These are phyloP conservation scores for Fusarium ambrosium DNA, from an alignment of 2,329 filamentous ascomycete species.

Conservation along the genomic window DNA sequence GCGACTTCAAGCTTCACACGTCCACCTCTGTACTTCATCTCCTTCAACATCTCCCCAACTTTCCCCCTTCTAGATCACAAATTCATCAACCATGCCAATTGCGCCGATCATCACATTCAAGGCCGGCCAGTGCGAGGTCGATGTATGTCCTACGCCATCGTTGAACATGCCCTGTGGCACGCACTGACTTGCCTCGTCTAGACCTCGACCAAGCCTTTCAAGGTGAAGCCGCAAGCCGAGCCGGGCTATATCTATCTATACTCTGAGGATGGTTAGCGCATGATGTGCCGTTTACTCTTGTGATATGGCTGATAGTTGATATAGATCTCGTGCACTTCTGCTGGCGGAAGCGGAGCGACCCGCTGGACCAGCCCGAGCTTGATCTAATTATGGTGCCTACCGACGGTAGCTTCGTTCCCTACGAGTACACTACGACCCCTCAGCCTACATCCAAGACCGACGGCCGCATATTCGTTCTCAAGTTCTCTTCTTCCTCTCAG, in stretches of 20 bases:
- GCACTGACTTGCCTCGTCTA: slow-evolving; percentile 45
- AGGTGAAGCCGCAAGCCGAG: slow-evolving; percentile 78
- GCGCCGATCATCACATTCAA: slow-evolving; percentile 94
- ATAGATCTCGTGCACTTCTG: slow-evolving; percentile 95
- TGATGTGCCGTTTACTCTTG: background rate
- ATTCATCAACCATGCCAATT: slow-evolving; percentile 76
- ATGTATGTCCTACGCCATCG: slow-evolving; percentile 67
- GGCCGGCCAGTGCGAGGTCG: slow-evolving; percentile 88
- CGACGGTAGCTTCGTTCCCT: slow-evolving; percentile 89
- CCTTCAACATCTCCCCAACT: slow-evolving; percentile 20
- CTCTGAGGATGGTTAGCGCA: slow-evolving; percentile 80
- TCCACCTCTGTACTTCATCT: slow-evolving; percentile 13
- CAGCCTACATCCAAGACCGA: slow-evolving; percentile 77
- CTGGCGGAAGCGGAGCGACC: slow-evolving; percentile 86
- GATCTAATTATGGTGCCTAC: slow-evolving; percentile 94
- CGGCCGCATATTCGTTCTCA: slow-evolving; percentile 92
- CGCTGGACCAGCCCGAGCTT: slow-evolving; percentile 80
- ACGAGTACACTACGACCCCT: slow-evolving; percentile 71
- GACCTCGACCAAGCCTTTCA: slow-evolving; percentile 71
- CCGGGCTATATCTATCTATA: slow-evolving; percentile 94
- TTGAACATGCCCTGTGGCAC: slow-evolving; percentile 16
- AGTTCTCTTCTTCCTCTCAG: slow-evolving; percentile 92
- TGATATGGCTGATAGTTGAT: slow-evolving; percentile 8
- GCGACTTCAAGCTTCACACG: slow-evolving; percentile 13
- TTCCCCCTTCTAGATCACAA: background rate